Base-by-base conservation (phyloP, 108 stramenopile genomes). In the Parmales sp. region DNA sequence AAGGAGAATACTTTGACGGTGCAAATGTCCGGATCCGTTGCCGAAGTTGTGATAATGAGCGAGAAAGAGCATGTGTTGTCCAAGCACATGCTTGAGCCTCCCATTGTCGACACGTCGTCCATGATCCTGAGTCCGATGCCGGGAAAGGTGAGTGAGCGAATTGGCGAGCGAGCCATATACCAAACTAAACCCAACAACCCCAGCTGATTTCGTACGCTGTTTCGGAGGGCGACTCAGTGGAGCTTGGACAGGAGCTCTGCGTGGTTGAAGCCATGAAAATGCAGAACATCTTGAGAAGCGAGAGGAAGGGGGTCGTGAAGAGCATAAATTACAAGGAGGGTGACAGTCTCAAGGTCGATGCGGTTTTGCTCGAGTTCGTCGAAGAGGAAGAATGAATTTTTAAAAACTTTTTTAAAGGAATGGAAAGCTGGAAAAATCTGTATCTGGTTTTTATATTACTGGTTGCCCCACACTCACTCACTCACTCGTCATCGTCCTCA, bases 181-280 rank as follows among this genome's bases (percentile, higher is more conserved):
- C 39, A 28, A 25, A 60, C 22, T 49, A 44, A 43, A 20, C 44
- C 26, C 13, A 37, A 37, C 7, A 51, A 54, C 63, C 11, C 37
- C 41, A 74, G 39, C 26, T 66, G 25, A 28, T 68, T 18, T 69
- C 60, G 9, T 8, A 73, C 19, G 68, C 64, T 23, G 83, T 84
- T n/a, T 25, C 78, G 65, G 88, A 82, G 31, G 96, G 94, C n/a
- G 91, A 95, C 50, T 37, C 69, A 19, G 93, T 98, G 25, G 90
- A 94, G 78, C 77, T 74, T 19, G 95, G 94, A 7, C 93, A 98
- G 77, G 89, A 88, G 43, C 79, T 98, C 6, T 93, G 92, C 66
- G 80, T 96, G 28, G 86, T 96, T 1, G 95, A 96, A 79, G 97
- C 97, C 4, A 98, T 98, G 97, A 98, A 98, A 80, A 98, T 98